A percentile compares a stretch with the other conserved stretches of the same genome.
Conservation (phyloP, 2,329 filamentous ascomycete genomes). For the Scorias spongiosa region DNA sequence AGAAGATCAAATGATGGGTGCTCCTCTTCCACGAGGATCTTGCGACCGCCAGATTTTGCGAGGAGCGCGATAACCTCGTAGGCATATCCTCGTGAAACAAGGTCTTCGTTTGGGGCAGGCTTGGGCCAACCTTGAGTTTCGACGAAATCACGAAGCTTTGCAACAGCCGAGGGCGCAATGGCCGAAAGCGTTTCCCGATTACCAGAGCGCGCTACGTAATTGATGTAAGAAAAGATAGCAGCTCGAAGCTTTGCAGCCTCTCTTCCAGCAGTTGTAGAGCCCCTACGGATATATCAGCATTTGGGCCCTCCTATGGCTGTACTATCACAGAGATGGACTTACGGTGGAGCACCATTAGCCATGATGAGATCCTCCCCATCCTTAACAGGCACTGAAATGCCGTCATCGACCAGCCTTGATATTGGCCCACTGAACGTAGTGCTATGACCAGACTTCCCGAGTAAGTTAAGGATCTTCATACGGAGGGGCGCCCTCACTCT, state of each 20-base stretch:
- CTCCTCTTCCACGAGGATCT: constrained; percentile 33
- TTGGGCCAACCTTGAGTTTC: constrained; percentile 70
- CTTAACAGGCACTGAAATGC: constrained; percentile 35
- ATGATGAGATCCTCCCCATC: constrained; percentile 19
- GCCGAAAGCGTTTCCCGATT: constrained; percentile 42
- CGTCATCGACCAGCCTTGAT: constrained; percentile 51
- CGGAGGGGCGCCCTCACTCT: constrained; percentile 53
- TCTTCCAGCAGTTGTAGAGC: constrained; percentile 38
- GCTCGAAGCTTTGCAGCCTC: constrained; percentile 68
- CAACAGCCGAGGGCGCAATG: constrained; percentile 54
- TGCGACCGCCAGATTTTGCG: constrained; percentile 47
- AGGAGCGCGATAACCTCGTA: constrained; percentile 86
- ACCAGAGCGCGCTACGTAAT: constrained; percentile 69
- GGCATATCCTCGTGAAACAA: constrained; percentile 58
- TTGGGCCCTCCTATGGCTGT: not conserved
- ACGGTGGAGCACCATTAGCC: constrained; percentile 13
- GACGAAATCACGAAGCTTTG: constrained; percentile 57
- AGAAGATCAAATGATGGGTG: constrained; percentile 38
- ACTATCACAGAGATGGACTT: constrained; percentile 4
- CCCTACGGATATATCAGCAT: constrained; percentile 16
- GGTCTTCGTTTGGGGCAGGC: constrained; percentile 38
- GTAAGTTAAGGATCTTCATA: constrained; percentile 57
- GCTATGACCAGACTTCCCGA: constrained; percentile 62
- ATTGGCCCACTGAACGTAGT: constrained; percentile 56
- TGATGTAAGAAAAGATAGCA: constrained; percentile 72